These are phyloP conservation scores for Yamadazyma paraphyllophila DNA, from an alignment of 805 yeast species.

Conservation along the genomic window DNA sequence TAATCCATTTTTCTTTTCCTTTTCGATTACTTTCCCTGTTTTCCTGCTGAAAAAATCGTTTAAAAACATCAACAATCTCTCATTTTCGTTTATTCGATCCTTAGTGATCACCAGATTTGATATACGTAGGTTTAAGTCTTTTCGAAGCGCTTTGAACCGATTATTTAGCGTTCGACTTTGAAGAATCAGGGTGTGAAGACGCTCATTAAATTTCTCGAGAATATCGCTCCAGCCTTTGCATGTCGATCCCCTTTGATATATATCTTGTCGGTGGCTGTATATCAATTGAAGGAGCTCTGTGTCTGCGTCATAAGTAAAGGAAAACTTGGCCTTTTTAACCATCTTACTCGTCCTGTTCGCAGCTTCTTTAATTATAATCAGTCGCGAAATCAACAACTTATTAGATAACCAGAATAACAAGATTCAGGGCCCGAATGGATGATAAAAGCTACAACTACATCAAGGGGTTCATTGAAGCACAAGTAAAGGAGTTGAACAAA, in stretches of 20 bases:
- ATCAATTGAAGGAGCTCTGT: constrained; percentile 20
- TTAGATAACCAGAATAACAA: too few species aligned
- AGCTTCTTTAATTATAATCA: neutral
- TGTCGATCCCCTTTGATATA: constrained; percentile 27
- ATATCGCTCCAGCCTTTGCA: constrained; percentile 26
- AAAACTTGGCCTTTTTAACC: constrained; percentile 17
- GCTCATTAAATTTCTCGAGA: constrained; percentile 21
- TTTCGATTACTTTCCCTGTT: constrained; percentile 12
- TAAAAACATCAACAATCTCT: constrained; percentile 17
- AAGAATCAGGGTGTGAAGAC: constrained; percentile 17
- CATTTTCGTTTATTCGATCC: constrained; percentile 20
- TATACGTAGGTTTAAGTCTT: constrained; percentile 20
- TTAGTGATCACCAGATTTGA: constrained; percentile 6
- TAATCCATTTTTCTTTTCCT: constrained; percentile 10
- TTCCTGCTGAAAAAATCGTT: constrained; percentile 15
- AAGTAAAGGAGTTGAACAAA: constrained; percentile 25
- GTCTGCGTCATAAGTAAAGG: constrained; percentile 27
- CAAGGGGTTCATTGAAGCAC: constrained; percentile 32
- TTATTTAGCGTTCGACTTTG: constrained; percentile 27
- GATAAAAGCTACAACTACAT: constrained; percentile 18
- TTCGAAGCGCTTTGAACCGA: constrained; percentile 20
- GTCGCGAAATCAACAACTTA: neutral
- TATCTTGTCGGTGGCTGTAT: constrained; percentile 17
- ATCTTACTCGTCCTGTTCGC: neutral
- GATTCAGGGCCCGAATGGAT: neutral